These are phyloP conservation scores for Microstegium vimineum DNA, from an alignment of 176 grass and related monocot species.

Conservation along the genomic window DNA sequence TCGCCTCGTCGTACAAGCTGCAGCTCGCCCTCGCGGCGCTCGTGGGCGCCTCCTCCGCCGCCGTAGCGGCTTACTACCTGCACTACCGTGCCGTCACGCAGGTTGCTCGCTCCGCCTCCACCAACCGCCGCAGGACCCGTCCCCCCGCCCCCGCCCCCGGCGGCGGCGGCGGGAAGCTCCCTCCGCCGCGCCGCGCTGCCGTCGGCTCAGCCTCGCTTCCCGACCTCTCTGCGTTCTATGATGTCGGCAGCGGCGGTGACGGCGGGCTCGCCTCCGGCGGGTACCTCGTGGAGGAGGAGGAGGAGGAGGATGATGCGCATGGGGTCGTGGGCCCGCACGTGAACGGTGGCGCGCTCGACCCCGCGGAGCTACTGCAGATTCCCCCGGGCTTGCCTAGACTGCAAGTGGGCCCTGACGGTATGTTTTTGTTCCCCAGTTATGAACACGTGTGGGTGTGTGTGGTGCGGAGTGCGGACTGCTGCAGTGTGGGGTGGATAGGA, in stretches of 20 bases:
- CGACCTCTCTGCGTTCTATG: constrained; percentile 42
- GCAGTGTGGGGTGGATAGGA: constrained; percentile 18
- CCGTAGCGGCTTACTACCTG: constrained; percentile 74
- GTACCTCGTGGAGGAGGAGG: constrained; percentile 38
- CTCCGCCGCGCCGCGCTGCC: constrained; percentile 12
- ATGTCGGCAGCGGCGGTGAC: not conserved
- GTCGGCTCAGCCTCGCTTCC: constrained; percentile 49
- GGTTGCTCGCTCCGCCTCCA: constrained; percentile 43
- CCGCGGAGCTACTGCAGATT: constrained; percentile 27
- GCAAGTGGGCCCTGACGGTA: constrained; percentile 70
- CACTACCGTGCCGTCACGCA: constrained; percentile 72
- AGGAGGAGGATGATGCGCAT: constrained; percentile 34
- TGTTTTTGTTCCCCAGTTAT: constrained; percentile 30
- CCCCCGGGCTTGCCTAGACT: constrained; percentile 64
- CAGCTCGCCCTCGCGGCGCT: constrained; percentile 86
- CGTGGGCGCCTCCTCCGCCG: constrained; percentile 66
- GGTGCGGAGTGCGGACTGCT: not conserved
- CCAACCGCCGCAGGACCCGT: constrained; percentile 26
- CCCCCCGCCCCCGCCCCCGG: not conserved
- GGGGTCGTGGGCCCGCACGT: constrained; percentile 7
- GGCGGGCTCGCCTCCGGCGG: constrained; percentile 19
- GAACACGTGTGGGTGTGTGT: constrained; percentile 26
- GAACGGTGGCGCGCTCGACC: constrained; percentile 28
- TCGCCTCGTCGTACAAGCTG: constrained; percentile 58
- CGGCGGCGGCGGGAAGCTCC: constrained; percentile 23